These are phyloP conservation scores for Echium plantagineum DNA, from an alignment of 257 asterid species.

Conservation along the genomic window DNA sequence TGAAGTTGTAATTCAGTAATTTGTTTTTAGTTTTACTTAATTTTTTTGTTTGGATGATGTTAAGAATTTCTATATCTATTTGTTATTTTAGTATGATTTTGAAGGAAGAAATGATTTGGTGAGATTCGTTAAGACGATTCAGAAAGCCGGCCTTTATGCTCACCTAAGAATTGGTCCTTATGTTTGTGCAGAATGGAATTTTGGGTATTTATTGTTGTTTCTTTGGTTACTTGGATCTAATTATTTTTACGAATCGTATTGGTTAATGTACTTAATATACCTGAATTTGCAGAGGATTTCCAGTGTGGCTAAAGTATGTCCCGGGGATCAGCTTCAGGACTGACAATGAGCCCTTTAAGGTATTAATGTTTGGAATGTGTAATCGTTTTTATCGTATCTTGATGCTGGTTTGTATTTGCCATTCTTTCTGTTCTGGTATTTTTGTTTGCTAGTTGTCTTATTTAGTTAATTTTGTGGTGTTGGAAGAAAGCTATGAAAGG, in stretches of 20 bases:
- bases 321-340: constrained; percentile 92
- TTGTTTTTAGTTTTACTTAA: neutral
- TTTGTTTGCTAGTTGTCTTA: constrained; percentile 1
- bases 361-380: constrained; percentile 9
- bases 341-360: constrained; percentile 87
- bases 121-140: constrained; percentile 68
- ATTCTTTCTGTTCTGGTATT: neutral
- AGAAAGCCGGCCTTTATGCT: constrained; percentile 77
- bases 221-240: constrained; percentile 17
- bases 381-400: neutral
- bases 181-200: constrained; percentile 92
- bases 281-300: constrained; percentile 57
- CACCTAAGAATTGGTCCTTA: constrained; percentile 85
- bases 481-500: constrained; percentile 77
- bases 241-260: too few relatives aligned
- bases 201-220: constrained; percentile 40
- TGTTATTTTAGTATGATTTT: constrained; percentile 57
- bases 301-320: constrained; percentile 84
- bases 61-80: neutral
- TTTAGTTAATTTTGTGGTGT: constrained; percentile 12
- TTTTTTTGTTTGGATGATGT: neutral
- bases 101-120: constrained; percentile 82
- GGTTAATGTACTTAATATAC: neutral
- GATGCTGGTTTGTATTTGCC: neutral
- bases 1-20: neutral